Evolutionary conservation across 2,329 filamentous ascomycete genomes (phyloP), one percentile per base, ranked within the genome.

Genomic region (Fusarium sp.): DNA sequence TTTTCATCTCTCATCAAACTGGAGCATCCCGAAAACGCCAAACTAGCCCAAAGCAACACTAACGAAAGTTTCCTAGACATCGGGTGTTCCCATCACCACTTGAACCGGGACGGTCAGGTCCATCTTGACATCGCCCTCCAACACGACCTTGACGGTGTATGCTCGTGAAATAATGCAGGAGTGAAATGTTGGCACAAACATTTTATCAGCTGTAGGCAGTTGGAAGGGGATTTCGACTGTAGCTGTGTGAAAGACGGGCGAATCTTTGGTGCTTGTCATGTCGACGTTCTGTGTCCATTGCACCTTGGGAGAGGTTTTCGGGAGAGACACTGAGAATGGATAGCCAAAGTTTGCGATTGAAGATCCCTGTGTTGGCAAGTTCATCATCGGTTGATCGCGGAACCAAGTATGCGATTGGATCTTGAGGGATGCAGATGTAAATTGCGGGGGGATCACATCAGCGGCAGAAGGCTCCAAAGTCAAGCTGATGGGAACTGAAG

Each of bases 361-460:
- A 12, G 66, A 62, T 13, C 75, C 73, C 3, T 68, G 32, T 14
- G 75, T 77, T 30, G 75, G 75, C 2, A 76, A 36, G 20, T 34
- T 62, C 22, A 55, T 44, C 68, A 68, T 76, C 0, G 75, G 75
- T 2, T 66, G 55, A 11, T 75, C 72, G 10, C 73, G 75, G 61
- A 75, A 77, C 75, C 75, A 77, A 3, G 75, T 77, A 20, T 77
- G 72, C 1, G 73, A 15, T 8, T 72, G 64, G 3, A 77, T 44
- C 32, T 73, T 75, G 26, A 72, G 47, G 1, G 71, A 61, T 0
- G 64, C 60, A 11, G 47, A 70, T 4, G 41, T 59, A 14, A 77
- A 57, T 28, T 73, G 70, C 8, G 74, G 75, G 11, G 72, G 75
- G 20, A 56, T 50, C 20, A 65, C 39, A 22, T 67, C 62, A 18